Conservation (phyloP, 768 basidiomycete genomes). For the Boletus edulis region DNA sequence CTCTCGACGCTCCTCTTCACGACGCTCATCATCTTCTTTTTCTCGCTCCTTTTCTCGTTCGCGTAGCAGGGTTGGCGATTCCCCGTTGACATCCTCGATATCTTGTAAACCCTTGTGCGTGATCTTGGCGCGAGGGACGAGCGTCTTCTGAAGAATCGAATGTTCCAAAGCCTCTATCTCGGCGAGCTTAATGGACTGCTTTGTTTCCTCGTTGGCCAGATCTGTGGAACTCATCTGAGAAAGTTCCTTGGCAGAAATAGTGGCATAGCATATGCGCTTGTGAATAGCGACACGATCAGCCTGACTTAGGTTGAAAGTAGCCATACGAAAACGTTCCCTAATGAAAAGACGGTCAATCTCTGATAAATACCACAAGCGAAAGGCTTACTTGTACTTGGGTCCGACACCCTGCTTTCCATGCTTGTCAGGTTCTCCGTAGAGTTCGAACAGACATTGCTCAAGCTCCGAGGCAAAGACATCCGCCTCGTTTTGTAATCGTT, state of each 20-base stretch:
- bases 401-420: conserved; percentile 58
- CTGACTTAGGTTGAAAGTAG: conserved; percentile 85
- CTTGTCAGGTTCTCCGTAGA: conserved; percentile 77
- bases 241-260: conserved; percentile 68
- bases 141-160: conserved; percentile 74
- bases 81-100: conserved; percentile 76
- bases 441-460: conserved; percentile 73
- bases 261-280: conserved; percentile 66
- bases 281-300: conserved; percentile 77
- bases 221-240: conserved; percentile 87
- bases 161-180: conserved; percentile 82
- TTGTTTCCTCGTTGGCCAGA: conserved; percentile 82
- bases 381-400: conserved; percentile 75
- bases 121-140: conserved; percentile 71
- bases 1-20: conserved; percentile 57
- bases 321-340: conserved; percentile 89
- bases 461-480: conserved; percentile 67
- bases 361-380: conserved; percentile 5
- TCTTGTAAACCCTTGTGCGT: conserved; percentile 93
- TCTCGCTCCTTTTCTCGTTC: conserved; percentile 57
- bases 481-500: conserved; percentile 52
- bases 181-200: conserved; percentile 77
- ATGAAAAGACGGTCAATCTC: conserved; percentile 7
- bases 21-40: conserved; percentile 64
- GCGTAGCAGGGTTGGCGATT: conserved; percentile 35